Base-by-base conservation (phyloP, 345 rosid genomes). In the Nephelium lappaceum region DNA sequence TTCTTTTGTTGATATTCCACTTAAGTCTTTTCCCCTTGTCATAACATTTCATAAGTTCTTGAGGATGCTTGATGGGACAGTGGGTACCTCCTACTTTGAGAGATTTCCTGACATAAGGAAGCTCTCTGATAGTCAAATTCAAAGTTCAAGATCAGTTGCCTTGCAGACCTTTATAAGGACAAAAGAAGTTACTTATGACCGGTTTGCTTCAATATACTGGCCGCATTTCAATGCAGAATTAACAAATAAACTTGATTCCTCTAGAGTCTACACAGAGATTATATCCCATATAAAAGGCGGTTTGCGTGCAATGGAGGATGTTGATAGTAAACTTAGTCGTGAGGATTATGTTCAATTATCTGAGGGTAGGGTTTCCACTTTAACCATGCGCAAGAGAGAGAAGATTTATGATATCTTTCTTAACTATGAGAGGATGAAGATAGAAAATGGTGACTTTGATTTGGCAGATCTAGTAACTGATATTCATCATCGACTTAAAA, bases 391-490 rank as follows among this genome's bases (percentile, higher is more conserved):
- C 25, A 45, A 81, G 51, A 86, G 91, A 31, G 79, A 83, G 18
- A 47, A 24, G 6, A 81, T 87, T 16, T 87, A 87, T 81, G 88
- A 85, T 15, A 58, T 80, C 57, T 91, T 81, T 77, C 78, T 75
- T 21, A 81, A 69, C 15, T 89, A 91, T 72, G 92, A 91, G 71
- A 83, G 76, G 79, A 83, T 79, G 87, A 91, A 86, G 77, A 23
- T 39, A 36, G 38, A 36, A 71, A 83, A 81, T 10, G 85, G 79
- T 57, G 92, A 91, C 47, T 91, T 86, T 73, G 91, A 89, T 77
- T 69, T 86, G 81, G 86, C 94, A 1, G 94, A 91, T 86, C 39
- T 91, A n/a, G 92, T 91, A 42, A 83, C 27, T 67, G 89, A 89
- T 83, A 83, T 91, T 45, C 92, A 89, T 73, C 5, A 9, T 36